Percentiles rank a stretch among this genome's conserved stretches.
These are phyloP conservation scores for Penicillium macrosclerotiorum DNA, from an alignment of 495 filamentous ascomycete species.

Conservation along the genomic window DNA sequence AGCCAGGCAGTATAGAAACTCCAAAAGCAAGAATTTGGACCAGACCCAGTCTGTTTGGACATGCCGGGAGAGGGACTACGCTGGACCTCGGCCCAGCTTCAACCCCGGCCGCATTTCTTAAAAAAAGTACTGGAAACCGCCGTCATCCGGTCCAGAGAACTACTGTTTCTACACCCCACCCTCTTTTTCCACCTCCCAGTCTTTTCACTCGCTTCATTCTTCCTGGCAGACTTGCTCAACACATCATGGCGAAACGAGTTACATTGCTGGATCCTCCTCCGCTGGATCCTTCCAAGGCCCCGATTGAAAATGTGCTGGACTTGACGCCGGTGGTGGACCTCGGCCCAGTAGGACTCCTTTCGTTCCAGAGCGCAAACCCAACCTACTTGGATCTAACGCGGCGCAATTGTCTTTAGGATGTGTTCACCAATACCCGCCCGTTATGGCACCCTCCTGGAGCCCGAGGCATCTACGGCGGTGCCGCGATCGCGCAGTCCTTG, in stretches of 20 bases:
- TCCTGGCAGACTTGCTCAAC: too few species aligned
- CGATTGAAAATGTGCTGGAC: slow-evolving; percentile 86
- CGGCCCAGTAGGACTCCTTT: slow-evolving; percentile 59
- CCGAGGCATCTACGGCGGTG: slow-evolving; percentile 89
- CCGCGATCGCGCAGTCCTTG: slow-evolving; percentile 89
- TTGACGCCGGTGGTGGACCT: slow-evolving; percentile 77
- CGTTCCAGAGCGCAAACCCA: not conserved
- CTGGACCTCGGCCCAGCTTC: slow-evolving; percentile 23
- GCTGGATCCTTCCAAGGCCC: slow-evolving; percentile 65
- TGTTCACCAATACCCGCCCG: slow-evolving; percentile 90
- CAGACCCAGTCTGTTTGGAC: too few species aligned
- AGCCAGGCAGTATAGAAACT: too few species aligned
- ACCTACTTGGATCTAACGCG: slow-evolving; percentile 4
- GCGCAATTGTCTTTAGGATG: slow-evolving; percentile 50
- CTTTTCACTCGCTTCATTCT: too few species aligned
- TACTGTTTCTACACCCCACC: not conserved
- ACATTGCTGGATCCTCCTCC: slow-evolving; percentile 79
- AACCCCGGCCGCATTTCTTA: slow-evolving; percentile 6
- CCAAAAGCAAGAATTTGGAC: too few species aligned
- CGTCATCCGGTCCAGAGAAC: slow-evolving; percentile 5
- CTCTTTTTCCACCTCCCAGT: not conserved
- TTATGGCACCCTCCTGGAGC: slow-evolving; percentile 90
- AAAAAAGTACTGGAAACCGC: slow-evolving; percentile 13
- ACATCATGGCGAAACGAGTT: slow-evolving; percentile 34
- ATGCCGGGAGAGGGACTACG: not conserved